Base-by-base conservation (phyloP, 306 rosid species). In the Vigna reflexopilosa region DNA sequence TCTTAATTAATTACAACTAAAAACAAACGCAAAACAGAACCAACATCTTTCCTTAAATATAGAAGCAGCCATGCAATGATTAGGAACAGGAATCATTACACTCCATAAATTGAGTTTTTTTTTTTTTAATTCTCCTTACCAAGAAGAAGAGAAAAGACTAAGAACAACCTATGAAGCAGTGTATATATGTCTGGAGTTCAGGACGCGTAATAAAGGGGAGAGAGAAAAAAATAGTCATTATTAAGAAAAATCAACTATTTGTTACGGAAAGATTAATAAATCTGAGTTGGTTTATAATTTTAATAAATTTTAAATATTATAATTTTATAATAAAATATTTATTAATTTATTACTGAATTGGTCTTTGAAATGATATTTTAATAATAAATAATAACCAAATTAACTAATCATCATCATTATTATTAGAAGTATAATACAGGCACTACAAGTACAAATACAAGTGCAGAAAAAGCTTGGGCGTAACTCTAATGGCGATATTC, bases 401-500 rank as follows among this genome's bases (percentile, higher is more conserved):
- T 34, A 34, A 34, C 38, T 34, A 34, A 34, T 34, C 38, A 34
- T 34, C 38, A 34, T 45, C 13, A 11, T 45, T 45, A 45, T 3
- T 10, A 4, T 15, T 19, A 17, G 50, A 32, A 34, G 9, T 20
- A 56, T 6, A 58, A 58, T 58, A 58, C 65, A 24, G 1, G 5
- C 2, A 42, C 9, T 17, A 17, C 9, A 65, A 17, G 15, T 66
- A 66, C 52, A 38, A 40, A 11, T 12, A 67, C 54, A 20, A 67
- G 72, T 22, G 55, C 73, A 68, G 72, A 45, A 28, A 28, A 64
- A 47, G 73, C 73, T 68, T 26, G 0, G 6, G 4, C 10, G 11
- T 47, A 14, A 22, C 57, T 24, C 57, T 26, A 68, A 85, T 85
- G 90, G 88, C 87, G 80, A 71, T 79, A 80, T 83, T 73, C 66